These are phyloP conservation scores for Gomphus bonarii DNA, from an alignment of 1,284 basidiomycete genomes.

Conservation along the genomic window DNA sequence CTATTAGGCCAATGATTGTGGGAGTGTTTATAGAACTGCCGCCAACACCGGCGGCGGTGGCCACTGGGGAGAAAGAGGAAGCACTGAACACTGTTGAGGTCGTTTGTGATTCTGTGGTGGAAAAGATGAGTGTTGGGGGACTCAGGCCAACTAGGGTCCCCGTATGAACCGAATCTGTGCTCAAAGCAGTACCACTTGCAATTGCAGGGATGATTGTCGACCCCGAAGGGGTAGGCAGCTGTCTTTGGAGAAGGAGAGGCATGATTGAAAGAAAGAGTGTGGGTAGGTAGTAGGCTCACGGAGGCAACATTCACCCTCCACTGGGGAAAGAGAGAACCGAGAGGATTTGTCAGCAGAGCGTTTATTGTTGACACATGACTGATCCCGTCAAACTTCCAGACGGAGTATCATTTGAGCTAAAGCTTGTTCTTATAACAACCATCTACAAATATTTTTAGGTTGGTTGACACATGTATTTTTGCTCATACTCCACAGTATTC, in stretches of 20 bases:
- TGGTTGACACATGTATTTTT: too few species aligned
- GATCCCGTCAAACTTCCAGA: not conserved
- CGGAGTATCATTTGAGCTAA: too few species aligned
- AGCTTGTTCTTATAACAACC: too few species aligned
- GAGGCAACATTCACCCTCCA: not conserved
- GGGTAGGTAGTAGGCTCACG: not conserved
- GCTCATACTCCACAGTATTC: too few species aligned
- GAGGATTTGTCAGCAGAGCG: not conserved
- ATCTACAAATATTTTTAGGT: too few species aligned
- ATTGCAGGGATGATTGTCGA: not conserved
- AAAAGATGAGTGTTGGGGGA: not conserved
- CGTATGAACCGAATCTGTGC: not conserved
- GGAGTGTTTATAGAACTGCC: not conserved
- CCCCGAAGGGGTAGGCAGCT: not conserved
- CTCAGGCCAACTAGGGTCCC: not conserved
- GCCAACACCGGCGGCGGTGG: not conserved
- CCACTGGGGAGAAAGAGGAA: not conserved
- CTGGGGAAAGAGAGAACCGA: not conserved
- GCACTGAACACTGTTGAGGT: not conserved
- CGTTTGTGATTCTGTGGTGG: not conserved
- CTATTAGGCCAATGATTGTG: not conserved
- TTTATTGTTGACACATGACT: not conserved
- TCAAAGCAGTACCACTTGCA: not conserved
- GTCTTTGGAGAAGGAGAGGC: not conserved
- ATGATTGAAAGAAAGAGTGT: not conserved